Evolutionary conservation across 768 basidiomycete species (phyloP).

Genomic region (Tricholoma sp.): DNA sequence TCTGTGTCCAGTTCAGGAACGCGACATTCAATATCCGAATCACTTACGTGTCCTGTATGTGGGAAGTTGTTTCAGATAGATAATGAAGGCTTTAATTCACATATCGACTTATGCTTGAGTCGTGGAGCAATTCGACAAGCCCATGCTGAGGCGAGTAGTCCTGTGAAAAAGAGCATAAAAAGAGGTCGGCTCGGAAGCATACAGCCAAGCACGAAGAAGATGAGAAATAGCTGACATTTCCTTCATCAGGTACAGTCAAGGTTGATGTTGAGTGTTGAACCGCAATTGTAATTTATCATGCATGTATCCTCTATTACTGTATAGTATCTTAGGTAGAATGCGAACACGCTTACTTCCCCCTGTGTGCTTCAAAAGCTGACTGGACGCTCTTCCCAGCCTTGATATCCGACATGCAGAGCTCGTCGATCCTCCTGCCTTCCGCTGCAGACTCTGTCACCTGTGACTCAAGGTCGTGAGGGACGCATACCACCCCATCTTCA

Average conservation of each 20-base stretch:
- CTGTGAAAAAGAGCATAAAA: conserved; percentile 1
- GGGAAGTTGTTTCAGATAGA: conserved; percentile 54
- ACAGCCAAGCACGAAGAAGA: neutral
- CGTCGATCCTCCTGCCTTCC: conserved; percentile 62
- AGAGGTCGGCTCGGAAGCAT: neutral
- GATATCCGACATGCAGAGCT: conserved; percentile 69
- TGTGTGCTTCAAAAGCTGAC: conserved; percentile 72
- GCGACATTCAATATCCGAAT: conserved; percentile 11
- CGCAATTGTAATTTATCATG: neutral
- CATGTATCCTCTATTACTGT: neutral
- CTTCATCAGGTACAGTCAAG: too few species aligned
- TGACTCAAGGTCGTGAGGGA: conserved; percentile 50
- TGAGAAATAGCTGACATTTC: conserved; percentile 19
- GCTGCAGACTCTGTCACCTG: conserved; percentile 56
- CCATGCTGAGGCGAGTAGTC: conserved; percentile 36
- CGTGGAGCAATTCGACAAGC: conserved; percentile 72
- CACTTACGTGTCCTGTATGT: conserved; percentile 73
- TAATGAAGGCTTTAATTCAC: conserved; percentile 79
- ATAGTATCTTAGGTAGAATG: neutral
- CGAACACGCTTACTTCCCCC: conserved; percentile 33
- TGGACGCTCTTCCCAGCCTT: conserved; percentile 67
- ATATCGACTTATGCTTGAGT: conserved; percentile 87
- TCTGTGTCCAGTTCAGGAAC: neutral
- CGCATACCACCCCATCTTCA: conserved; percentile 83
- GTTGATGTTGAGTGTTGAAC: neutral